Base-by-base conservation (phyloP, 352 stramenopile genomes). In the Pythium monospermum region DNA sequence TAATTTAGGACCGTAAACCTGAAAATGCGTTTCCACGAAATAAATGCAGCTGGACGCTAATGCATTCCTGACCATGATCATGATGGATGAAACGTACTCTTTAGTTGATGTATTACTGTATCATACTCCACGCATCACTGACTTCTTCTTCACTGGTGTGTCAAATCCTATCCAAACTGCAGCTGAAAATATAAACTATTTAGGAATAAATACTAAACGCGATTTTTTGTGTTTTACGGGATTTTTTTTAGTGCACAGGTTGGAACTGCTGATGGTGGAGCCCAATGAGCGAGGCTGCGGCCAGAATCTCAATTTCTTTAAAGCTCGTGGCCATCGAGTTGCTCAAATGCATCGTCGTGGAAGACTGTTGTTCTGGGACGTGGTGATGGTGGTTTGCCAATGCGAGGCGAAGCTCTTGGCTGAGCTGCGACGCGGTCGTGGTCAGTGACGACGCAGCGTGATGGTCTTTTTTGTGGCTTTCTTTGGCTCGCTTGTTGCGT, bases 281-380 rank as follows among this genome's bases (percentile, higher is more conserved):
- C 5, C 79, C 73, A 16, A 93, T 68, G 41, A 93, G 58, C 31
- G 82, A 93, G 31, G 77, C 76, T 8, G 80, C 82, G 1, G 76
- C 82, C 7, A 91, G 57, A 48, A 93, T 76, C 63, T 93, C 82
- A 37, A 87, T 65, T 30, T 93, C 77, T 30, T 85, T 66, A 31
- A 93, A 75, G 32, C 67, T 61, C 26, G 66, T 53, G 6, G 37
- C 39, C 10, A n/a, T 31, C 40, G 51, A 26, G 27, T 42, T 25
- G 19, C 18, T 2, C 21, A 27, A 22, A 1, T 16, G 33, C 10
- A 15, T 38, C 4, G 30, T 19, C 26, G 43, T n/a, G n/a, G n/a
- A n/a, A n/a, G n/a, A n/a, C n/a, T n/a, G n/a, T n/a, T 11, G 16
- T 10, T 19, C 11, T 42, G 19, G 36, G 15, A 6, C 16, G 36